Base-by-base conservation (phyloP, 1,284 basidiomycete genomes). In the Cystobasidiaceae sp. region DNA sequence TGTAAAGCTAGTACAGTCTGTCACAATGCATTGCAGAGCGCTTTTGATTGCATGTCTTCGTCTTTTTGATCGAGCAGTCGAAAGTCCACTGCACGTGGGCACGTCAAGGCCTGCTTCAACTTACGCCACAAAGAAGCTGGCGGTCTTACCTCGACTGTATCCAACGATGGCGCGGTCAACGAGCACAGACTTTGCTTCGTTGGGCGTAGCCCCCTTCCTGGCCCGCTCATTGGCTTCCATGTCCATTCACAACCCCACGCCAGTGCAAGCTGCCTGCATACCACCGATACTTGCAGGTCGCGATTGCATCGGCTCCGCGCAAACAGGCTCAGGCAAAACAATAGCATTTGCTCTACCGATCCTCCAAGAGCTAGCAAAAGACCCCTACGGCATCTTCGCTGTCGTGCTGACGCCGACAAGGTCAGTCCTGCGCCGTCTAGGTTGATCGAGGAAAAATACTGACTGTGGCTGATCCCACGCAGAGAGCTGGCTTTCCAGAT, bases 401-500 rank as follows among this genome's bases (percentile, higher is more conserved):
- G 81, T 98, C 13, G 85, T 98, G 0, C 80, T 98, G 6, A 97
- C 94, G 7, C 94, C 96, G 0, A 97, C 94, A 5, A 83, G 92
- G 91, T 89, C 72, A 54, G 81, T 17, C 28, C 28, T 50, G 6
- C 19, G 33, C 23, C 52, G 37, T 55, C 45, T 13, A 56, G 37
- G 54, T 43, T 44, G 39, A 56, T 44, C 54, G 54, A 44, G 32
- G 54, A 44, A 33, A 56, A 56, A 56, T 34, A 41, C 54, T 56
- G 54, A 56, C 41, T 56, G 32, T 32, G 41, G 41, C 17, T 19
- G 30, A n/a, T 41, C 15, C 15, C 45, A 39, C 34, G 23, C 69
- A 93, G 94, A 67, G 94, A 98, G 77, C 81, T 98, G 8, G 96
- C 93, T 0, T 97, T 97, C 75, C 94, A 98, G 77, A 90, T 98